These are phyloP conservation scores for Melaleuca alternifolia DNA, from an alignment of 345 rosid species.

Conservation along the genomic window DNA sequence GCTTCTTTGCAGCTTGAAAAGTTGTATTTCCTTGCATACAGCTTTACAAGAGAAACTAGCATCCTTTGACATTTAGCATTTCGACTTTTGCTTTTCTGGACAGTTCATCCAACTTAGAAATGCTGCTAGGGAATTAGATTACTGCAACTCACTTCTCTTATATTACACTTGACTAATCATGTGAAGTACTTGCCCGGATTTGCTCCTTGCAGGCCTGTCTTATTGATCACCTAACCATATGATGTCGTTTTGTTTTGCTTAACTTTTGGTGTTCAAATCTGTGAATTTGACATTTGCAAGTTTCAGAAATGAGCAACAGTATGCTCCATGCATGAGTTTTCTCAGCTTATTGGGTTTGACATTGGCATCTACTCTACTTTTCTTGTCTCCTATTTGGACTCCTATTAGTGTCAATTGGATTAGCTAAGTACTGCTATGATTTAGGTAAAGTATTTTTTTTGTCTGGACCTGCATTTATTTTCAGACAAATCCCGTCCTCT, in stretches of 20 bases:
- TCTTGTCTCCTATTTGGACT: background rate
- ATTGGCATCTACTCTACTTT: background rate
- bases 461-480: background rate
- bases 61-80: background rate
- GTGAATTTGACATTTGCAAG: background rate
- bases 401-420: background rate
- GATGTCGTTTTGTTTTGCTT: background rate
- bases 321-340: background rate
- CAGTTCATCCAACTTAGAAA: background rate
- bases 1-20: background rate
- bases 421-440: background rate
- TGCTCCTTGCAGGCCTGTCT: background rate
- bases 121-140: background rate
- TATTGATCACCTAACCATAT: background rate
- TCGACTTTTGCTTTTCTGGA: background rate
- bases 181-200: background rate
- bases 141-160: background rate
- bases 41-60: background rate
- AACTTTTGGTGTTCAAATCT: background rate
- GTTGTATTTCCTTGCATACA: background rate
- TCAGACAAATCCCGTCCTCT: background rate
- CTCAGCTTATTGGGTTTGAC: background rate
- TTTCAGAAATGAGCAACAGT: background rate
- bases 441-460: background rate
- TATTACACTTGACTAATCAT: background rate